Conservation (phyloP, 352 stramenopile species). For the Phytopythium montanum region DNA sequence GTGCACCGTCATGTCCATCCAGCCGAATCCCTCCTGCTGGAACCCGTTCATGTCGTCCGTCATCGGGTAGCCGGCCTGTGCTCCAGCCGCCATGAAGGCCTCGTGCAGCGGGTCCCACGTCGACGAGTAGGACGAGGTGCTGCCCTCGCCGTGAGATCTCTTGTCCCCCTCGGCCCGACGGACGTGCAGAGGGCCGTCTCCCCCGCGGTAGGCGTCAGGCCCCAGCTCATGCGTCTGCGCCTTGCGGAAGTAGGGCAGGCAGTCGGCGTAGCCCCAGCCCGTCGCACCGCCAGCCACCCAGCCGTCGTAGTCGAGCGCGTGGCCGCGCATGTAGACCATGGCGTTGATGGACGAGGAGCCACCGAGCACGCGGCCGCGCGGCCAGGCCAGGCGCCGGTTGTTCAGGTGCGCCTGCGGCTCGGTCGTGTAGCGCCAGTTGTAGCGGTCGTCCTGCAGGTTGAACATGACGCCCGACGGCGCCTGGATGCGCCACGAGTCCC, state of each 20-base stretch:
- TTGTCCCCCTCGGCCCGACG: conserved; percentile 13
- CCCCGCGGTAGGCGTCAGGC: conserved; percentile 51
- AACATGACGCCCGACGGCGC: conserved; percentile 67
- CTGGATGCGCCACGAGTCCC: conserved; percentile 81
- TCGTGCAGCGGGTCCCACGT: conserved; percentile 71
- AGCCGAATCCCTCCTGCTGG: conserved; percentile 87
- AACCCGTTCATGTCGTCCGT: conserved; percentile 90
- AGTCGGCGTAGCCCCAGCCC: conserved; percentile 69
- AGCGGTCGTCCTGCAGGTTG: conserved; percentile 63
- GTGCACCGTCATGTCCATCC: conserved; percentile 86
- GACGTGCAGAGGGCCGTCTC: conserved; percentile 55
- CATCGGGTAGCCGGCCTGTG: conserved; percentile 81
- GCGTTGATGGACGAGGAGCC: conserved; percentile 77
- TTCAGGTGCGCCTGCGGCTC: conserved; percentile 64
- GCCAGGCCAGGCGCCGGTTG: conserved; percentile 62
- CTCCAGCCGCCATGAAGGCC: conserved; percentile 84
- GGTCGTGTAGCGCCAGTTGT: conserved; percentile 79
- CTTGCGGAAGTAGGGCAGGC: conserved; percentile 77
- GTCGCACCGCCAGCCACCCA: conserved; percentile 46
- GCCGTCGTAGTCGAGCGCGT: conserved; percentile 70
- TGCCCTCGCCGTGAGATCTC: neutral
- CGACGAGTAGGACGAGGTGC: conserved; percentile 1
- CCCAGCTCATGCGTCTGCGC: conserved; percentile 57
- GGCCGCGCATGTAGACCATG: conserved; percentile 79
- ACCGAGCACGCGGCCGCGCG: conserved; percentile 66